A percentile compares a stretch with the other conserved stretches of the same genome.
phyloP scores from a whole-genome alignment of 108 stramenopile species.

The Stephanodiscus minutulus region DNA sequence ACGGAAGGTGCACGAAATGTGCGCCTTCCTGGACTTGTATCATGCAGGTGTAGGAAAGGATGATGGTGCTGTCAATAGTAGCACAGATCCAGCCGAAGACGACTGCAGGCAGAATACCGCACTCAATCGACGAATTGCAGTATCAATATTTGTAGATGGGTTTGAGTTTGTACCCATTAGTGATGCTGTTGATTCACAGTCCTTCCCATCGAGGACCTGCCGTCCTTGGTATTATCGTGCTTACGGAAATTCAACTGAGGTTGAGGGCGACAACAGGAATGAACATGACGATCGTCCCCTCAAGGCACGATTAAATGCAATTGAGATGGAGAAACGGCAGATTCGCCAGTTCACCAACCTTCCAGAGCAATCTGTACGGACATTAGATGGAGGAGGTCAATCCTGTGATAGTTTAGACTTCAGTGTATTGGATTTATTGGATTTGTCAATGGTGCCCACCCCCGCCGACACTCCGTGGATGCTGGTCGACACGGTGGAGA shows the following conservation, averaged over 20 bases:
- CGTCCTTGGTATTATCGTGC: constrained; percentile 69
- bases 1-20: constrained; percentile 62
- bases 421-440: constrained; percentile 29
- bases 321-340: constrained; percentile 39
- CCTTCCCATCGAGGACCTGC: constrained; percentile 35
- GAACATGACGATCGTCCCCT: background rate
- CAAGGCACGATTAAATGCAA: constrained; percentile 12
- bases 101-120: constrained; percentile 2
- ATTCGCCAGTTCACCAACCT: constrained; percentile 21
- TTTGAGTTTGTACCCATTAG: constrained; percentile 45
- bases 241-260: constrained; percentile 7
- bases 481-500: constrained; percentile 67
- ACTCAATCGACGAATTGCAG: constrained; percentile 39
- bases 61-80: background rate
- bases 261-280: constrained; percentile 1
- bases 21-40: constrained; percentile 53
- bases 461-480: constrained; percentile 53
- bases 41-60: constrained; percentile 51
- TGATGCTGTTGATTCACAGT: background rate
- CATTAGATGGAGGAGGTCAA: constrained; percentile 26
- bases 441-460: constrained; percentile 54
- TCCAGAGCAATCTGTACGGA: constrained; percentile 36
- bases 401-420: constrained; percentile 66
- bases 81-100: constrained; percentile 1
- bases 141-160: constrained; percentile 69